phyloP scores from a whole-genome alignment of 1,139 yeast genomes.

The Saccharomyces hybrid region DNA sequence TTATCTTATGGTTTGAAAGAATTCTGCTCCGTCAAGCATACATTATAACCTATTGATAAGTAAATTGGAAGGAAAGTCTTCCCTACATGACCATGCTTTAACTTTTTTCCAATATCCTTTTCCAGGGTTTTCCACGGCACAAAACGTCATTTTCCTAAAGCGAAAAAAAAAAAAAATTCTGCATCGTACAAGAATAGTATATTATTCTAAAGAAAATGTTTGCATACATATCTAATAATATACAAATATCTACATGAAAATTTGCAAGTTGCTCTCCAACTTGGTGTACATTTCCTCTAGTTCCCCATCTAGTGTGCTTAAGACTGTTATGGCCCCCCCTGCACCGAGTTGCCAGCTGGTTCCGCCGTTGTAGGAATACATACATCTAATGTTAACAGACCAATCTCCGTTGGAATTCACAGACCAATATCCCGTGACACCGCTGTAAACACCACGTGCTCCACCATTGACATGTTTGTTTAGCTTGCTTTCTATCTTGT shows the following conservation, averaged over 20 bases:
- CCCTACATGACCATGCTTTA: background rate
- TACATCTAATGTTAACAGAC: conserved; percentile 89
- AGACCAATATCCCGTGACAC: conserved; percentile 95
- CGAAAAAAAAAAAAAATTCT: background rate
- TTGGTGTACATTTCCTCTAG: conserved; percentile 90
- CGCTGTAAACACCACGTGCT: conserved; percentile 85
- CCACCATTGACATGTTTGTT: conserved; percentile 35
- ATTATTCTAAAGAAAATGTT: background rate
- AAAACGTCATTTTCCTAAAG: background rate
- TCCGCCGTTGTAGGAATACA: conserved; percentile 50
- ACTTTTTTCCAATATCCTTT: background rate
- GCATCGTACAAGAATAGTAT: background rate
- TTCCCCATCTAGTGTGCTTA: conserved; percentile 74
- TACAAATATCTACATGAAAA: conserved; percentile 34
- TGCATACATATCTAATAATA: background rate
- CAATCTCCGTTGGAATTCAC: conserved; percentile 85
- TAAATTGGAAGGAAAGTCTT: background rate
- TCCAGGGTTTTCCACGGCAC: conserved; percentile 1
- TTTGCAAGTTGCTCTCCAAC: conserved; percentile 68
- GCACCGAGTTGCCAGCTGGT: conserved; percentile 84
- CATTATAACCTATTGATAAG: background rate
- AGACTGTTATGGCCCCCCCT: conserved; percentile 94
- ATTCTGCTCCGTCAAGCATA: background rate
- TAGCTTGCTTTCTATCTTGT: conserved; percentile 30
- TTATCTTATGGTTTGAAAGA: background rate